Evolutionary conservation across 495 filamentous ascomycete species (phyloP).

Genomic region (Chaetomium tenue): DNA sequence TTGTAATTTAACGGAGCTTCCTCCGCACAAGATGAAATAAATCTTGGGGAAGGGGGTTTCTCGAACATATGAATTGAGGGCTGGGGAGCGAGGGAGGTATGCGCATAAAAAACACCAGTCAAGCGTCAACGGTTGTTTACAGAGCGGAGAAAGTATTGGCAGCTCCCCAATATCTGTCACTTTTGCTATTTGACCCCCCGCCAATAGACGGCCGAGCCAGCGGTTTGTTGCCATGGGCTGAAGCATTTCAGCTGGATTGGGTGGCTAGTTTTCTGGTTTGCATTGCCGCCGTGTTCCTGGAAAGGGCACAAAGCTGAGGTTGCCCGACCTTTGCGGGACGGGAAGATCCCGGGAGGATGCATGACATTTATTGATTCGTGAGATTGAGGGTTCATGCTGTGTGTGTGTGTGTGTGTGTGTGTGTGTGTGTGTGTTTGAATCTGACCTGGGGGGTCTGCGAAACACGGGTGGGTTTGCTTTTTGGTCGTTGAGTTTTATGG

Average conservation of each 20-base stretch:
- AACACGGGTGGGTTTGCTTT: background rate
- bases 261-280: background rate
- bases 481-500: too few relatives aligned
- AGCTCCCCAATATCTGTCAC: background rate
- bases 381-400: background rate
- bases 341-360: conserved; percentile 18
- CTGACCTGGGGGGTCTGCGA: background rate
- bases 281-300: background rate
- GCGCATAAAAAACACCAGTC: background rate
- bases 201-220: background rate
- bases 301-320: background rate
- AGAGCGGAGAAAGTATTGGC: background rate
- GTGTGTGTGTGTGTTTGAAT: background rate
- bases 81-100: background rate
- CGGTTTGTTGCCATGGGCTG: background rate
- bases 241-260: background rate
- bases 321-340: background rate
- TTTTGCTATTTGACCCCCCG: background rate
- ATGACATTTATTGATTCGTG: background rate
- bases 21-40: too few relatives aligned
- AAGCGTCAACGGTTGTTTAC: background rate
- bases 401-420: background rate
- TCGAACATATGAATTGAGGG: background rate
- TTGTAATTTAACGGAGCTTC: background rate
- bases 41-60: too few relatives aligned